Percentiles rank a stretch among this genome's conserved stretches.
Evolutionary conservation across 2,329 filamentous ascomycete species (phyloP).

Genomic region (Cucurbitaria berberidis): DNA sequence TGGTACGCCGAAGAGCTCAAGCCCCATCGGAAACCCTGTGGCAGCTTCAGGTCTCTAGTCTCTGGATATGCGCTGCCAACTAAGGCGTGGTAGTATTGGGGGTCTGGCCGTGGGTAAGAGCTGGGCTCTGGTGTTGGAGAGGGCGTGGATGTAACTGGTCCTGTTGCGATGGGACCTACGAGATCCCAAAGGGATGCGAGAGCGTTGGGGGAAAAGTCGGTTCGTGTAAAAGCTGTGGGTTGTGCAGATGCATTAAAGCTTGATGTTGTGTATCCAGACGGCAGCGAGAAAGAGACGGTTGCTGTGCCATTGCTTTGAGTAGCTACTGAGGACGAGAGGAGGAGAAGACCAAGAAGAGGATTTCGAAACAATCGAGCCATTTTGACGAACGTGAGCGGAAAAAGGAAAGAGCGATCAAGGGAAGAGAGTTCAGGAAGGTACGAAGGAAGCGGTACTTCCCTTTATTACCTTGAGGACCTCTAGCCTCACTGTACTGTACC

Average conservation of each 20-base stretch:
- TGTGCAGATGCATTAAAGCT: conserved; percentile 53
- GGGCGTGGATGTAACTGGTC: conserved; percentile 52
- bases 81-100: conserved; percentile 51
- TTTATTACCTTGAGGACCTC: conserved; percentile 5
- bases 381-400: conserved; percentile 3
- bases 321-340: conserved; percentile 15
- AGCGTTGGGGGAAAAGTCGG: conserved; percentile 56
- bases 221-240: conserved; percentile 51
- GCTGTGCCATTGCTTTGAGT: conserved; percentile 26
- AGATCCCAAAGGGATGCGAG: conserved; percentile 56
- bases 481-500: conserved; percentile 4
- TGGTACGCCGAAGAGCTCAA: conserved; percentile 51
- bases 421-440: background rate
- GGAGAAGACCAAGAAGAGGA: conserved; percentile 21
- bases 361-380: conserved; percentile 32
- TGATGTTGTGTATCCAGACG: conserved; percentile 46
- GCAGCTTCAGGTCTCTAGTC: conserved; percentile 48
- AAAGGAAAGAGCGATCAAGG: conserved; percentile 1
- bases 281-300: conserved; percentile 36
- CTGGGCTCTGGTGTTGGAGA: conserved; percentile 53
- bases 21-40: conserved; percentile 52
- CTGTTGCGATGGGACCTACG: conserved; percentile 51
- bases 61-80: conserved; percentile 46
- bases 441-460: conserved; percentile 14
- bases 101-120: conserved; percentile 47